Evolutionary conservation across 2,329 filamentous ascomycete genomes (phyloP), one percentile per base, ranked within the genome.

Genomic region (Aspergillus sergii): DNA sequence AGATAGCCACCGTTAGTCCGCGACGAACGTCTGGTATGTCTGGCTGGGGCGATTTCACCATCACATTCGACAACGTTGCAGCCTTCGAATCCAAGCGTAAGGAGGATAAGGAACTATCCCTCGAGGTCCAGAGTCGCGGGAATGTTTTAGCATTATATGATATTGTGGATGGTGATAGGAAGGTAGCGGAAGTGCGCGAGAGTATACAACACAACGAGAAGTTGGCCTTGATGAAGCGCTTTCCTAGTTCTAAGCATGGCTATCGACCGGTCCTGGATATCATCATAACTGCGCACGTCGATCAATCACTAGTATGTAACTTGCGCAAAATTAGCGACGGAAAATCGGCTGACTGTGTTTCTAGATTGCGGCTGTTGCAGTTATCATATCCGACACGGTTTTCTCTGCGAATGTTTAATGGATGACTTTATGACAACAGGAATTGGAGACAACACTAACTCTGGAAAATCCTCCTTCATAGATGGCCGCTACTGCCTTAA

Each of bases 181-280:
- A 68, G 57, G 57, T 69, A 4, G 65, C 64, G 2, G 64, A 65
- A 51, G 63, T 70, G 46, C 59, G 66, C 19, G 65, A 69, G 36
- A 69, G 68, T 60, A 65, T 68, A 54, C 46, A 56, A 21, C 68
- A 69, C 46, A 70, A 70, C 34, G 53, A 68, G 30, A 63, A 41
- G 11, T 30, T 69, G 57, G 60, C 65, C 6, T 60, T 69, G 41
- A 48, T 67, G 58, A 36, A 39, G 34, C 51, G 51, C 32, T 55
- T 55, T 39, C 59, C 66, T 12, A 62, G 64, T n/a, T 64, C 67
- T 57, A 65, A 62, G 30, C 55, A 58, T 51, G 64, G 65, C 7
- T 69, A 68, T 63, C 65, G 71, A 19, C 70, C 71, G n/a, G 70
- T 66, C 11, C 43, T 73, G 62, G 71, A 73, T 62, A 56, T 73